These are phyloP conservation scores for Auriculariales sp. DNA, from an alignment of 768 basidiomycete genomes.

Conservation along the genomic window DNA sequence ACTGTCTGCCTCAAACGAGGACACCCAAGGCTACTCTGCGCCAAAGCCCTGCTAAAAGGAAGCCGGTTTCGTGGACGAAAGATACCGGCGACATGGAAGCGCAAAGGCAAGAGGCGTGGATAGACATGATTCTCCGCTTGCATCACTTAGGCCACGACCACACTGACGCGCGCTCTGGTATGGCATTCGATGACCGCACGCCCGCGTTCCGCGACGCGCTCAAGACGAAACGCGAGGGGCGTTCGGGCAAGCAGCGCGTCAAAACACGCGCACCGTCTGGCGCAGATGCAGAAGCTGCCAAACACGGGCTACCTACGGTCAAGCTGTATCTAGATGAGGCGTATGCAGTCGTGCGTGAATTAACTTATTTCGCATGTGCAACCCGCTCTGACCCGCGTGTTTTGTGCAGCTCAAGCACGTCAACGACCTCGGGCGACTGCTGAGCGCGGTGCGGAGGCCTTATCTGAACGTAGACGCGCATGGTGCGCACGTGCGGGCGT, in stretches of 20 bases:
- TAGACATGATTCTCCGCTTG: too few relatives aligned
- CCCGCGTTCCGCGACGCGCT: conserved; percentile 42
- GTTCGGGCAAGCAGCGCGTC: conserved; percentile 1
- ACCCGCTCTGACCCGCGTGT: conserved; percentile 3
- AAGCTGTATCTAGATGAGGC: conserved; percentile 66
- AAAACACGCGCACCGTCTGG: neutral
- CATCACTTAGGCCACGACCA: too few relatives aligned
- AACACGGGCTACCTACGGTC: conserved; percentile 16
- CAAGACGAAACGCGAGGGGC: conserved; percentile 26
- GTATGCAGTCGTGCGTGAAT: conserved; percentile 44
- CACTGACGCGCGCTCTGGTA: conserved; percentile 15
- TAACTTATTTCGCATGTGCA: conserved; percentile 8
- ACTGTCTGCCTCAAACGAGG: conserved; percentile 10
- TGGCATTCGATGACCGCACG: conserved; percentile 50
- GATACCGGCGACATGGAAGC: too few relatives aligned
- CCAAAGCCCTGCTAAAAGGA: too few relatives aligned
- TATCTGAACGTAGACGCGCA: conserved; percentile 73
- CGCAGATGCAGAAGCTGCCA: neutral
- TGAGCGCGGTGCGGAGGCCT: conserved; percentile 62
- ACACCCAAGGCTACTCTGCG: too few relatives aligned
- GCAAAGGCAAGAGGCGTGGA: too few relatives aligned
- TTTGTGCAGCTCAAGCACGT: conserved; percentile 53
- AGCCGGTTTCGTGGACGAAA: too few relatives aligned
- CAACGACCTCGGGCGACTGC: conserved; percentile 51
- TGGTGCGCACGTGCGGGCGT: conserved; percentile 34